phyloP scores from a whole-genome alignment of 148 eudicot genomes.

The Euryodendron excelsum region DNA sequence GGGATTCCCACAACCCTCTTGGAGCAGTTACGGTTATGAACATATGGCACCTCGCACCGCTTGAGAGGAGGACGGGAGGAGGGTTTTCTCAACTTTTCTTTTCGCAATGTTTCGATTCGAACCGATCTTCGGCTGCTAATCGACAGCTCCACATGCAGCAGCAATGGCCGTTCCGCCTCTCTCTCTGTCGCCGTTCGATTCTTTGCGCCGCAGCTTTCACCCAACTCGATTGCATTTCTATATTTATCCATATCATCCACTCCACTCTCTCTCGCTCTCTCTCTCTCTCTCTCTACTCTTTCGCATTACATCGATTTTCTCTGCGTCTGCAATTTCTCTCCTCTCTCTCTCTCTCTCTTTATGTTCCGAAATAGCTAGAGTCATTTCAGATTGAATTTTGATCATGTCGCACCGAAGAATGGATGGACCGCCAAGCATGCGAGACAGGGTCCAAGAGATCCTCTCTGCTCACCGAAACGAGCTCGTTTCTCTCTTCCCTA shows the following conservation, averaged over 20 bases:
- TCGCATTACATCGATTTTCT: neutral
- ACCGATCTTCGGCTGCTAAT: neutral
- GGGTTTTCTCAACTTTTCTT: too few relatives aligned
- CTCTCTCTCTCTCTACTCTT: neutral
- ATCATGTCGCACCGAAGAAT: slow-evolving; percentile 10
- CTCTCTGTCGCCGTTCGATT: neutral
- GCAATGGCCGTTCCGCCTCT: neutral
- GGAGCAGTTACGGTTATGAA: neutral
- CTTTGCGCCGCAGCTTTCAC: too few relatives aligned
- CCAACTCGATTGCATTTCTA: neutral
- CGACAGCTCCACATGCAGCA: neutral
- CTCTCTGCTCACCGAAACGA: slow-evolving; percentile 26
- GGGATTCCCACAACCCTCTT: neutral
- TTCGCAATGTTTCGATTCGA: too few relatives aligned
- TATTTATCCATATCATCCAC: neutral
- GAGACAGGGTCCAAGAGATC: slow-evolving; percentile 21
- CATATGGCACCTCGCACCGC: neutral
- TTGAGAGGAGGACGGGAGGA: neutral
- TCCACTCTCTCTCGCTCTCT: neutral
- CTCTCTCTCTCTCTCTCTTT: neutral
- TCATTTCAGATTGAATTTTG: neutral
- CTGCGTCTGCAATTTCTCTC: too few relatives aligned
- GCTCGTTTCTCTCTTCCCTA: slow-evolving; percentile 26
- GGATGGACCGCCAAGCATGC: slow-evolving; percentile 17
- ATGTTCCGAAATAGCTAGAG: neutral